Base-by-base conservation (phyloP, 2,329 filamentous ascomycete genomes). In the Zalaria sp. region DNA sequence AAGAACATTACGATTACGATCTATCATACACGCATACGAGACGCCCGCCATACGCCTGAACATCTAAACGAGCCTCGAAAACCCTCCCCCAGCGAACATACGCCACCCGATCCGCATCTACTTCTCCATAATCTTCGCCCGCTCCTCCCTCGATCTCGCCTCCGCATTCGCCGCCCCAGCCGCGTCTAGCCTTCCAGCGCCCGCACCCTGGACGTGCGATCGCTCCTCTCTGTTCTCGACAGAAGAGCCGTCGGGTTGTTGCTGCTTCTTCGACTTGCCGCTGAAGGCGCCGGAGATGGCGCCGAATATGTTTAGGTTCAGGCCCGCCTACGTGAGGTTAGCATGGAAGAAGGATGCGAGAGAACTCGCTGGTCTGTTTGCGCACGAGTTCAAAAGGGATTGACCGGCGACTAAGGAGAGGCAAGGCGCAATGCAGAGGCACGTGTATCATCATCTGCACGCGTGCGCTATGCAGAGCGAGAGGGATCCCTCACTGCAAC, bases 261-360 rank as follows among this genome's bases (percentile, higher is more conserved):
- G 42, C 40, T 54, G 48, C 43, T 58, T 58, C 40, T 49, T 54
- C 9, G 50, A 53, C 47, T 57, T 59, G 43, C 54, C 47, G 3
- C 51, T 53, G 46, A 61, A 60, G 10, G 52, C 52, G 32, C 58
- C 58, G 26, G 53, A 47, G 32, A 61, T 34, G 5, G 57, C 58
- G 37, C 54, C 58, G 44, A 59, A 58, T 42, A 61, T 46, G 49
- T 61, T 60, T 11, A 61, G 49, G 38, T 61, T 61, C 25, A 61
- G 45, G n/a, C 57, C 57, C 27, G 56, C 57, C 58, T 60, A 32
- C n/a, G 18, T 18, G 18, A 18, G 18, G 18, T 18, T 18, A 18
- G 18, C 9, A 27, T 10, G 26, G 18, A 25, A 28, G 8, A 25
- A 26, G 25, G 28, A 40, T 40, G 26, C 8, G 6, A 34, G 10